Conservation (phyloP, 2,329 filamentous ascomycete genomes). For the Blumeria graminis region DNA sequence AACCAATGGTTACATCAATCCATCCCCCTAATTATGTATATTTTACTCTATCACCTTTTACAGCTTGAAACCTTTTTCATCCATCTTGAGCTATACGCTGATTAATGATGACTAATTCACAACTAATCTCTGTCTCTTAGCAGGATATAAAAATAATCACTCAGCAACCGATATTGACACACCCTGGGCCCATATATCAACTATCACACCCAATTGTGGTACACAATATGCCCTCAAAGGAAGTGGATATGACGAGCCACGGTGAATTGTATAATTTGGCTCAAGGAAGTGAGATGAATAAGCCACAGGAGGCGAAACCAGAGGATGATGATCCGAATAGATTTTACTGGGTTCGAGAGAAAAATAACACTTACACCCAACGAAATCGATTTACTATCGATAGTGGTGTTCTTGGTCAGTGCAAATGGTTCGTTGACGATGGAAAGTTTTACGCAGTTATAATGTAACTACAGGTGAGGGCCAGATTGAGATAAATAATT, state of each 20-base stretch:
- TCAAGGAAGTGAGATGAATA: constrained; percentile 7
- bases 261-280: constrained; percentile 1
- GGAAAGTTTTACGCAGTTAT: constrained; percentile 38
- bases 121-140: too few species aligned
- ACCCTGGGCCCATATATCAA: neutral
- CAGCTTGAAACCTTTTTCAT: too few species aligned
- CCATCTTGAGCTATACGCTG: too few species aligned
- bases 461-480: constrained; percentile 2
- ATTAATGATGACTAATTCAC: too few species aligned
- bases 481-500: too few species aligned
- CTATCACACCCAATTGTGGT: neutral
- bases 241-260: neutral
- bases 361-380: constrained; percentile 34
- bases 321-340: constrained; percentile 33
- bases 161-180: neutral
- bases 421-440: constrained; percentile 31
- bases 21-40: too few species aligned
- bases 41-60: too few species aligned
- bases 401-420: constrained; percentile 24
- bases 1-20: too few species aligned
- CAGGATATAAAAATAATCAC: too few species aligned
- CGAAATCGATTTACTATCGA: constrained; percentile 36
- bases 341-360: constrained; percentile 36
- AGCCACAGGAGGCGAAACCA: constrained; percentile 34
- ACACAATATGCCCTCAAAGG: neutral